Conservation (phyloP, 2,329 filamentous ascomycete species). For the Phialemoniopsis sp. region DNA sequence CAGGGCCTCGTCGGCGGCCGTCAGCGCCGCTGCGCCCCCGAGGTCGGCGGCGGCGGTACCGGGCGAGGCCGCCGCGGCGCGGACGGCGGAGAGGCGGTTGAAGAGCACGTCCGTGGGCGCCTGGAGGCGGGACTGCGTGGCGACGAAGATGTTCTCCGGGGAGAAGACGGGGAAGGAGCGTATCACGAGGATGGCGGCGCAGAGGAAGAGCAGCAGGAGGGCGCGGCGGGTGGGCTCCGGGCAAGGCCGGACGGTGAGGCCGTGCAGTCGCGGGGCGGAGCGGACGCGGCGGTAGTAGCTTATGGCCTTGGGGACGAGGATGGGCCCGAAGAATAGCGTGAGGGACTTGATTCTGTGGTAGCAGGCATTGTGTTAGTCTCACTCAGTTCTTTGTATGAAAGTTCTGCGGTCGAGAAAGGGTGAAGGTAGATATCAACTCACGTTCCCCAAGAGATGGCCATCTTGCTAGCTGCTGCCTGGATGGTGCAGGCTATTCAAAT, state of each 20-base stretch:
- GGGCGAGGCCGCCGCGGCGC: slow-evolving; percentile 21
- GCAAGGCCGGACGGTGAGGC: slow-evolving; percentile 48
- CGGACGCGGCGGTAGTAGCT: slow-evolving; percentile 57
- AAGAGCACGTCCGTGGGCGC: slow-evolving; percentile 85
- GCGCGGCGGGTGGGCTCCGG: slow-evolving; percentile 40
- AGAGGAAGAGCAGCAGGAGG: slow-evolving; percentile 54
- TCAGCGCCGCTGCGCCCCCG: slow-evolving; percentile 30
- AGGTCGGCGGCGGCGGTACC: slow-evolving; percentile 19
- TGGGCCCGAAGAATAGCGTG: slow-evolving; percentile 63
- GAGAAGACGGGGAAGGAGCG: slow-evolving; percentile 61
- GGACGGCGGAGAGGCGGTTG: slow-evolving; percentile 60
- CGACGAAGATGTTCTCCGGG: slow-evolving; percentile 76
- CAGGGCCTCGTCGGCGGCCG: slow-evolving; percentile 58
- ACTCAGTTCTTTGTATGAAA: too few relatives aligned
- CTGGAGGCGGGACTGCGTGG: slow-evolving; percentile 77
- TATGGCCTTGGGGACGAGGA: slow-evolving; percentile 64
- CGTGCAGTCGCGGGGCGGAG: slow-evolving; percentile 35
- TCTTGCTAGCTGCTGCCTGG: slow-evolving; percentile 10
- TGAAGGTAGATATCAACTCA: slow-evolving; percentile 28
- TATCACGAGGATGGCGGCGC: slow-evolving; percentile 42
- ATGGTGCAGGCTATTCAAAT: neutral
- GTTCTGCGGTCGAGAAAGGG: too few relatives aligned
- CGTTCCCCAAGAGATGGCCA: slow-evolving; percentile 43
- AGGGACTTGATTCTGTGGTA: slow-evolving; percentile 46
- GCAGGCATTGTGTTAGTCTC: slow-evolving; percentile 3